Conservation (phyloP, 169 alveolate species). For the Cryptosporidium canis region DNA sequence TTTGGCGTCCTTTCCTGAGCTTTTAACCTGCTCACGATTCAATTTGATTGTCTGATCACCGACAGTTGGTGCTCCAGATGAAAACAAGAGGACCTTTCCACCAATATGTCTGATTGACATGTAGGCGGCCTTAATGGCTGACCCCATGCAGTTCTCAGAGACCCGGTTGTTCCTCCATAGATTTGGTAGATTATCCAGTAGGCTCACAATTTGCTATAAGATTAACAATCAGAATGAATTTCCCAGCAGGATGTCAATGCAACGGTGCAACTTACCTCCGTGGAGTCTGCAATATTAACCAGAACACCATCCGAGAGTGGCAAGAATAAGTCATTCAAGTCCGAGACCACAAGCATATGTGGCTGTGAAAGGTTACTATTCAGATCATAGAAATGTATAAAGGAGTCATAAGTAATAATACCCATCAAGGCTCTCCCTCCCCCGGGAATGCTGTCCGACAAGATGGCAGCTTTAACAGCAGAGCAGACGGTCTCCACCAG, state of each 20-base stretch:
- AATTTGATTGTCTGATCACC: slow-evolving; percentile 85
- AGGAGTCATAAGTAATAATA: slow-evolving; percentile 93
- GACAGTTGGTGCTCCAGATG: slow-evolving; percentile 84
- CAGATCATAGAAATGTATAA: slow-evolving; percentile 93
- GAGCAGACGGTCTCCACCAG: slow-evolving; percentile 86
- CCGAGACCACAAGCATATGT: slow-evolving; percentile 91
- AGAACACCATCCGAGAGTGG: slow-evolving; percentile 93
- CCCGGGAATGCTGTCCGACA: slow-evolving; percentile 81
- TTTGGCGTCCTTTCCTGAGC: slow-evolving; percentile 71
- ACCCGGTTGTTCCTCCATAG: slow-evolving; percentile 86
- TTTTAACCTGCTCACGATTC: slow-evolving; percentile 78
- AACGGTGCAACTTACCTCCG: slow-evolving; percentile 74
- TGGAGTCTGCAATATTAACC: slow-evolving; percentile 86
- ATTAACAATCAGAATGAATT: neutral
- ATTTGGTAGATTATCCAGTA: slow-evolving; percentile 87
- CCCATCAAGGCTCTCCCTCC: slow-evolving; percentile 91
- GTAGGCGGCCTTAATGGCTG: slow-evolving; percentile 91
- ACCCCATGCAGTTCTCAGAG: slow-evolving; percentile 87
- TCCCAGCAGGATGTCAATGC: neutral
- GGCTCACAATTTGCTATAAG: slow-evolving; percentile 59
- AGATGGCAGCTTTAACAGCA: slow-evolving; percentile 86
- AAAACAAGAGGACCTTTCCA: slow-evolving; percentile 89
- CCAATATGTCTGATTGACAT: slow-evolving; percentile 93
- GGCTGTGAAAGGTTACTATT: slow-evolving; percentile 84
- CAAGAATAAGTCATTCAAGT: slow-evolving; percentile 89